A percentile compares a stretch with the other conserved stretches of the same genome.
Conservation (phyloP, 2,329 filamentous ascomycete genomes). For the Pestalotiopsis sp. region DNA sequence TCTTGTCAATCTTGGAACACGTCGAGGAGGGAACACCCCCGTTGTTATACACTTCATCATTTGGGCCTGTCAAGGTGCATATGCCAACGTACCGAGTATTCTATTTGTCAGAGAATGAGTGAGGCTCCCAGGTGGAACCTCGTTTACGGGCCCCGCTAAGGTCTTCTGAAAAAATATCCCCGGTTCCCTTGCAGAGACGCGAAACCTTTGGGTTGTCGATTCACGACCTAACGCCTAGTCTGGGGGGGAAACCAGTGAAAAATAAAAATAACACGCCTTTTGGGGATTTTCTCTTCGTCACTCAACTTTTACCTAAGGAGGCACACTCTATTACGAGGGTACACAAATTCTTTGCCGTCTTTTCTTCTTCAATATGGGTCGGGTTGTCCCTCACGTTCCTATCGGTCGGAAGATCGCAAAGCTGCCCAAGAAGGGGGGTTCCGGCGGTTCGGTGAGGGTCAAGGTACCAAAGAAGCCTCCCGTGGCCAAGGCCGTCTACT, state of each 20-base stretch:
- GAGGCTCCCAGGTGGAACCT: background rate
- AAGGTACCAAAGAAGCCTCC: background rate
- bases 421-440: background rate
- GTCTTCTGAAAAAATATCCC: background rate
- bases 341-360: background rate
- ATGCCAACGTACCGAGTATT: background rate
- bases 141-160: background rate
- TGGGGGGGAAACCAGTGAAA: background rate
- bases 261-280: background rate
- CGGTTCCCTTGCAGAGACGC: background rate
- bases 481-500: background rate
- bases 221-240: background rate
- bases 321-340: background rate
- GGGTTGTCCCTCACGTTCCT: background rate
- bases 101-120: background rate
- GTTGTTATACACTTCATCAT: background rate
- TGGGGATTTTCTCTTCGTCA: background rate
- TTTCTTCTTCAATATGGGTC: background rate
- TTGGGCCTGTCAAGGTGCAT: background rate
- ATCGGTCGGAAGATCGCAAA: background rate
- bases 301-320: background rate
- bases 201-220: background rate
- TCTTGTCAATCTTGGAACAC: background rate
- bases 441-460: background rate
- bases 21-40: background rate